Base-by-base conservation (phyloP, 768 basidiomycete genomes). In the Boletellus sp. region DNA sequence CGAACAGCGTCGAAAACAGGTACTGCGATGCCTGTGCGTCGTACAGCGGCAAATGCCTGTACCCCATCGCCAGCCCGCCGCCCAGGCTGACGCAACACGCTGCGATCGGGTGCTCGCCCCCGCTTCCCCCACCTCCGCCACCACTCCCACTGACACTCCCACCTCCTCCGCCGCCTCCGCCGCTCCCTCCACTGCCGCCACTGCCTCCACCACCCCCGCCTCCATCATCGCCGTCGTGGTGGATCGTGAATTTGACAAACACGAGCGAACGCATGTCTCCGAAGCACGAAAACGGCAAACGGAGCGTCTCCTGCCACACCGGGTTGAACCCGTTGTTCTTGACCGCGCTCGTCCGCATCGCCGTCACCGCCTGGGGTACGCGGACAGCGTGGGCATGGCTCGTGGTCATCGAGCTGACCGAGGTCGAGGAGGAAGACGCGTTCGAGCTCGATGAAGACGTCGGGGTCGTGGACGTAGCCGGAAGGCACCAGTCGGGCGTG, bases 301-400 rank as follows among this genome's bases (percentile, higher is more conserved):
- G 67, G 22, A 94, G 68, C 34, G 65, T 64, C 59, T 93, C 82
- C 54, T 90, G 77, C 90, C 94, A 97, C 2, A 66, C 70, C 0
- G 95, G 95, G 66, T 96, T 96, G 73, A 95, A 94, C 0, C 94
- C 91, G 62, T 94, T 94, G 65, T 90, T 86, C 69, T 80, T 83
- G 48, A 94, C 81, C 1, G 77, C 72, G 19, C 68, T 70, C 4
- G 91, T 95, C 37, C 78, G 75, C 47, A 66, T 66, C 4, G 76
- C 74, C 20, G 75, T 74, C n/a, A 84, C 66, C 6, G 77, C 74
- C 20, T 76, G 72, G 9, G 28, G 28, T 3, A 28, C 28, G 6
- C 28, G 28, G 28, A 11, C 11, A 7, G 28, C 28, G 24, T 75
- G 73, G 6, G 65, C 54, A 26, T 70, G 65, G 26, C 42, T 8